These are phyloP conservation scores for Chimonanthus salicifolius DNA, from an alignment of 164 flowering plant genomes.

Conservation along the genomic window DNA sequence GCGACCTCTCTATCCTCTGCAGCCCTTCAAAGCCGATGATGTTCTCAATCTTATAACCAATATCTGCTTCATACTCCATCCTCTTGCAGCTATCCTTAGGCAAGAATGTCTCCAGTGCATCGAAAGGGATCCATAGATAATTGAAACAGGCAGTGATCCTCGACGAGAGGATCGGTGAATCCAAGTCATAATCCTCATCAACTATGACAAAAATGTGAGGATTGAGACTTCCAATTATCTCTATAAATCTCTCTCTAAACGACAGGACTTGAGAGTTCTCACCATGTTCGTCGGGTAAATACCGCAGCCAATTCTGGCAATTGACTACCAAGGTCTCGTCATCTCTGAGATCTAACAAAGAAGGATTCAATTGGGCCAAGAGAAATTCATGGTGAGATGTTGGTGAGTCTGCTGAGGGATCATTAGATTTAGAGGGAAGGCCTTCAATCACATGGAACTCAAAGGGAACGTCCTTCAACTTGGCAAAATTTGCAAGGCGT, in stretches of 20 bases:
- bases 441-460: conserved; percentile 42
- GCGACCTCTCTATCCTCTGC: conserved; percentile 61
- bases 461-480: conserved; percentile 54
- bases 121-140: conserved; percentile 79
- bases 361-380: conserved; percentile 35
- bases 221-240: conserved; percentile 36
- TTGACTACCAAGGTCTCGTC: conserved; percentile 67
- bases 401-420: conserved; percentile 5
- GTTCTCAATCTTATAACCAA: conserved; percentile 70
- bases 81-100: conserved; percentile 62
- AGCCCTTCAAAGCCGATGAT: conserved; percentile 57
- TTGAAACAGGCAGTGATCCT: conserved; percentile 63
- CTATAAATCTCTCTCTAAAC: conserved; percentile 41
- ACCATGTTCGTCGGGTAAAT: conserved; percentile 40
- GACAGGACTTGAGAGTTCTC: conserved; percentile 14
- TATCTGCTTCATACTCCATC: conserved; percentile 57
- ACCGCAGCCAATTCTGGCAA: conserved; percentile 69
- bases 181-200: conserved; percentile 66
- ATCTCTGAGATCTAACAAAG: conserved; percentile 33
- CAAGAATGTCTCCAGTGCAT: conserved; percentile 73
- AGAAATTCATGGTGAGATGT: conserved; percentile 36
- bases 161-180: conserved; percentile 39
- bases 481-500: conserved; percentile 63
- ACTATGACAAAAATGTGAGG: conserved; percentile 47
- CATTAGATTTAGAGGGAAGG: background rate